Percentiles rank a stretch among this genome's conserved stretches.
phyloP scores from a whole-genome alignment of 1,284 basidiomycete genomes.

The Cryptococcus wingfieldii region DNA sequence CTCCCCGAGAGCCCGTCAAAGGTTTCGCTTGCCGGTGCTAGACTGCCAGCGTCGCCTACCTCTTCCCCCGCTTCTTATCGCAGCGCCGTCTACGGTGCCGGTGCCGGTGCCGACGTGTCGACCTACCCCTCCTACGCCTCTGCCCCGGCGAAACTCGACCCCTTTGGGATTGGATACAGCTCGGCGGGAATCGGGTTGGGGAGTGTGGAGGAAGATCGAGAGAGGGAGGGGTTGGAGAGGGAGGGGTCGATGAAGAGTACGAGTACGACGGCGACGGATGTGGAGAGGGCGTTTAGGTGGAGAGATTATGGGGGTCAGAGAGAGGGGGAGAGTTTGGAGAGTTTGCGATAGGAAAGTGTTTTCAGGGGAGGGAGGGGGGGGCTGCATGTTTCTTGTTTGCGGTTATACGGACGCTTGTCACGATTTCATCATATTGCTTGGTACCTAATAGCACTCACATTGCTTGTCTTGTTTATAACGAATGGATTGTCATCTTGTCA shows the following conservation, averaged over 20 bases:
- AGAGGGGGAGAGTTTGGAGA: background rate
- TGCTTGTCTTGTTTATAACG: too few species aligned
- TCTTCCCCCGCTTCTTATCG: background rate
- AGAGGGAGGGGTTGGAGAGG: background rate
- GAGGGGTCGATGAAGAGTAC: constrained; percentile 12
- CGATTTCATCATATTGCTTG: background rate
- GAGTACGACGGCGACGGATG: constrained; percentile 26
- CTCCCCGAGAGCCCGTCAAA: background rate
- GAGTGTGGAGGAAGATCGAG: background rate
- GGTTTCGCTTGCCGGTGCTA: background rate
- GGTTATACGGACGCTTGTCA: too few species aligned
- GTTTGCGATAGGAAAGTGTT: background rate
- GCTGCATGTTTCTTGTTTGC: background rate
- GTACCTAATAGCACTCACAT: background rate
- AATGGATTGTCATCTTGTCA: background rate
- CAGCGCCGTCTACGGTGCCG: background rate
- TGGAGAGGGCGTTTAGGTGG: constrained; percentile 21
- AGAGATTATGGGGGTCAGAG: background rate
- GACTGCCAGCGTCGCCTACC: background rate
- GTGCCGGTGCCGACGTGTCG: background rate
- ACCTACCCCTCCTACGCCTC: background rate
- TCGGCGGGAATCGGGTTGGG: background rate
- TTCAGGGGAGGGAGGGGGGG: background rate
- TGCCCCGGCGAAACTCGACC: constrained; percentile 1
- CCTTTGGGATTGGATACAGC: constrained; percentile 14